Base-by-base conservation (phyloP, 768 basidiomycete genomes). In the Pleurotus pulmonarius region DNA sequence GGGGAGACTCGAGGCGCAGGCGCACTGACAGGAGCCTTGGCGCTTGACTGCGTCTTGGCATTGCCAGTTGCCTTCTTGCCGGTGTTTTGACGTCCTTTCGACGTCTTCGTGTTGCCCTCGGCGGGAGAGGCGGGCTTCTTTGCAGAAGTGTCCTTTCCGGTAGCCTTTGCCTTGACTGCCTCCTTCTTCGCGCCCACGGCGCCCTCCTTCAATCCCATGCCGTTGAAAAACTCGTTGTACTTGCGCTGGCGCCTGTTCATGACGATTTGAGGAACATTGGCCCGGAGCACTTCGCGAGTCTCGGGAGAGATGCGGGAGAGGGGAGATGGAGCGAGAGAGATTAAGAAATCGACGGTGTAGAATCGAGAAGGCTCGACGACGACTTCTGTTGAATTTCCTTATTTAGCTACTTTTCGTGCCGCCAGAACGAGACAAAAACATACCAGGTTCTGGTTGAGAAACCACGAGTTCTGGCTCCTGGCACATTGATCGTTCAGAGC, bases 241-340 rank as follows among this genome's bases (percentile, higher is more conserved):
- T 71, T 71, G 49, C 66, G 63, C 62, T 69, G 67, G 47, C 67
- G 67, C 40, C 68, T 61, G 49, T 66, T 70, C 66, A 72, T 69
- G 22, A 69, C 63, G 12, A 70, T 61, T 51, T 72, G 68, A 1
- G 69, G 69, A 58, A 57, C 56, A 43, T 38, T 40, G 22, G 43
- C 61, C 22, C 68, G 64, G n/a, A 71, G 56, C 3, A 37, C 49
- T 24, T 67, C 68, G 26, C 65, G 65, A 29, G 59, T 62, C 46
- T 64, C 56, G 7, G 59, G 52, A 1, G 67, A 20, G 58, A 71
- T 61, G 18, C 59, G 63, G 4, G 68, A 60, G 16, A 68, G 60
- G 3, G 69, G 69, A 3, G 68, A 68, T 15, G 63, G 57, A 24
- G 67, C 62, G 41, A 73, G 64, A 16, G 63, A 63, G 15, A 71